Conservation (phyloP, 345 rosid species). For the Nephelium lappaceum region DNA sequence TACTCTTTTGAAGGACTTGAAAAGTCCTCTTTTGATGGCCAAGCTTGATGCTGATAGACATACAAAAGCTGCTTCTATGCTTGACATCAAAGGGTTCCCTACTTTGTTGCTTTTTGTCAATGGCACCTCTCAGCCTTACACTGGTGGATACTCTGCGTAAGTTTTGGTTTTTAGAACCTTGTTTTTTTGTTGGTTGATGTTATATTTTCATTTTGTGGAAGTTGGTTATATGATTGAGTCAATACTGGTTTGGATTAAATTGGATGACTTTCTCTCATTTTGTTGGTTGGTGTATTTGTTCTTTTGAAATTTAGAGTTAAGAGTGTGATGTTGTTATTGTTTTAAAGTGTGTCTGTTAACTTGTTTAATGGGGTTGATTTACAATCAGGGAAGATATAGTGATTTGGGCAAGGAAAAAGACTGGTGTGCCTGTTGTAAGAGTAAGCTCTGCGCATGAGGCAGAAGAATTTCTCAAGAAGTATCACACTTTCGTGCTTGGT, state of each 20-base stretch:
- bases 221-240: background rate
- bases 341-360: conserved; percentile 7
- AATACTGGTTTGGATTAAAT: background rate
- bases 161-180: conserved; percentile 19
- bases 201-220: background rate
- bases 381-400: conserved; percentile 69
- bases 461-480: conserved; percentile 55
- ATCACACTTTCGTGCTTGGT: conserved; percentile 59
- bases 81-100: conserved; percentile 77
- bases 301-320: background rate
- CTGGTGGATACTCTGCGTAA: conserved; percentile 82
- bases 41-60: conserved; percentile 86
- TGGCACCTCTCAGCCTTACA: conserved; percentile 61
- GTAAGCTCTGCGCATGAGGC: conserved; percentile 55
- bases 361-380: conserved; percentile 20
- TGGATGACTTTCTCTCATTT: background rate
- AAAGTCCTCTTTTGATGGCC: conserved; percentile 67
- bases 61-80: conserved; percentile 60
- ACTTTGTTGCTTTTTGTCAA: conserved; percentile 79
- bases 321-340: background rate
- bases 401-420: conserved; percentile 84
- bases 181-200: background rate
- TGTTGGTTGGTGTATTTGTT: background rate
- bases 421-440: conserved; percentile 65
- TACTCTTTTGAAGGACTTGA: conserved; percentile 62